phyloP scores from a whole-genome alignment of 73 alveolate species.

The Paramecium sonneborni region DNA sequence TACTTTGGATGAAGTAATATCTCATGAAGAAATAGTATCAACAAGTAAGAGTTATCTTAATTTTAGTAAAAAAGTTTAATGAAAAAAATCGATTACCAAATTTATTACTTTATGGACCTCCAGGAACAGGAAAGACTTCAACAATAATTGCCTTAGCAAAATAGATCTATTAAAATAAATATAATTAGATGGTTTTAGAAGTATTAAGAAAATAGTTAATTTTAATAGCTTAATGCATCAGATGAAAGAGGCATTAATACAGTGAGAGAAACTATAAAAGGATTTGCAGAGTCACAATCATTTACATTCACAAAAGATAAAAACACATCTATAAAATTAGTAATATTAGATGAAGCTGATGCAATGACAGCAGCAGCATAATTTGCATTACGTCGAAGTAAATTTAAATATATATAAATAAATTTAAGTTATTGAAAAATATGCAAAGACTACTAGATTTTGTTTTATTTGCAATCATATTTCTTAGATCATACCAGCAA shows the following conservation, averaged over 20 bases:
- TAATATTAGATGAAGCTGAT: constrained; percentile 99
- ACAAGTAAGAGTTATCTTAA: constrained; percentile 79
- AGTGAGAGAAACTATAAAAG: constrained; percentile 97
- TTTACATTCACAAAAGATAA: constrained; percentile 65
- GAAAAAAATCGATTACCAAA: constrained; percentile 82
- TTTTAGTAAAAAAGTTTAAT: constrained; percentile 63
- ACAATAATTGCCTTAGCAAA: constrained; percentile 89
- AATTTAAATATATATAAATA: constrained; percentile 62
- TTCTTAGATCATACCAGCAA: constrained; percentile 94
- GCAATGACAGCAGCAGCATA: constrained; percentile 98
- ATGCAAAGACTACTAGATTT: constrained; percentile 94
- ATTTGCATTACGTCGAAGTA: constrained; percentile 98
- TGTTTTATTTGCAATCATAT: constrained; percentile 98
- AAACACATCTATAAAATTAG: constrained; percentile 88
- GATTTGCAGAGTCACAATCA: constrained; percentile 77
- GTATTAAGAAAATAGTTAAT: constrained; percentile 93
- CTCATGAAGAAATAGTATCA: constrained; percentile 90
- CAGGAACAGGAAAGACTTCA: constrained; percentile 98
- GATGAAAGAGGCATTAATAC: constrained; percentile 99
- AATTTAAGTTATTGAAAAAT: constrained; percentile 96
- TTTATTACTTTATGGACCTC: constrained; percentile 89
- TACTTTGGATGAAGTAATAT: constrained; percentile 89
- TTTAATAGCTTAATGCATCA: constrained; percentile 96
- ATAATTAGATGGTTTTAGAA: constrained; percentile 64
- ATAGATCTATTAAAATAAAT: constrained; percentile 81